These are phyloP conservation scores for Aspergillus versicolor DNA, from an alignment of 2,329 filamentous ascomycete species.

Conservation along the genomic window DNA sequence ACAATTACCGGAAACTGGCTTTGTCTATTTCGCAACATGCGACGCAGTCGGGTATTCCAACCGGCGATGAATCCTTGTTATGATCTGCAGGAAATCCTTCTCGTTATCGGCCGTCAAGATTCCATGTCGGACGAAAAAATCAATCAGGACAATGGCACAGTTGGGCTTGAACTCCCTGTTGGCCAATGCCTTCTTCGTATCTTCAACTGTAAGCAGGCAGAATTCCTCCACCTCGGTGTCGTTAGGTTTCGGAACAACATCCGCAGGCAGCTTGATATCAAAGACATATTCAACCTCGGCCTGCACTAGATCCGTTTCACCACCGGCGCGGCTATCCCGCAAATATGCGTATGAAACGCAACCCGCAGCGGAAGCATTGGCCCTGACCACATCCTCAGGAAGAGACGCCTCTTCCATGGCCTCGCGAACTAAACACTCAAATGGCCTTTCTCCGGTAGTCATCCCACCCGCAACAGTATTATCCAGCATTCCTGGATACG, in stretches of 20 bases:
- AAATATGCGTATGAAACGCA: slow-evolving; percentile 84
- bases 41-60: slow-evolving; percentile 74
- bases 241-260: slow-evolving; percentile 70
- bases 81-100: slow-evolving; percentile 72
- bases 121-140: slow-evolving; percentile 86
- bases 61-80: slow-evolving; percentile 70
- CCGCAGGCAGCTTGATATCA: slow-evolving; percentile 73
- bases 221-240: slow-evolving; percentile 91
- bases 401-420: slow-evolving; percentile 86
- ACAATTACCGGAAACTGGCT: neutral
- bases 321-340: slow-evolving; percentile 71
- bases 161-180: slow-evolving; percentile 88
- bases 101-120: slow-evolving; percentile 79
- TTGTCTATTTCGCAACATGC: slow-evolving; percentile 17
- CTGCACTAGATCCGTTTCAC: slow-evolving; percentile 78
- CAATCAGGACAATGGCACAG: slow-evolving; percentile 77
- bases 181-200: slow-evolving; percentile 69
- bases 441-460: slow-evolving; percentile 73
- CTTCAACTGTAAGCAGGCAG: slow-evolving; percentile 71
- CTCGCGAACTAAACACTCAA: slow-evolving; percentile 82
- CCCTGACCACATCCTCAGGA: slow-evolving; percentile 66
- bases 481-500: slow-evolving; percentile 88
- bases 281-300: slow-evolving; percentile 92
- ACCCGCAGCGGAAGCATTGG: slow-evolving; percentile 59
- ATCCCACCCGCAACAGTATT: slow-evolving; percentile 91